These are phyloP conservation scores for Biscutella auriculata DNA, from an alignment of 441 rosid species.

Conservation along the genomic window DNA sequence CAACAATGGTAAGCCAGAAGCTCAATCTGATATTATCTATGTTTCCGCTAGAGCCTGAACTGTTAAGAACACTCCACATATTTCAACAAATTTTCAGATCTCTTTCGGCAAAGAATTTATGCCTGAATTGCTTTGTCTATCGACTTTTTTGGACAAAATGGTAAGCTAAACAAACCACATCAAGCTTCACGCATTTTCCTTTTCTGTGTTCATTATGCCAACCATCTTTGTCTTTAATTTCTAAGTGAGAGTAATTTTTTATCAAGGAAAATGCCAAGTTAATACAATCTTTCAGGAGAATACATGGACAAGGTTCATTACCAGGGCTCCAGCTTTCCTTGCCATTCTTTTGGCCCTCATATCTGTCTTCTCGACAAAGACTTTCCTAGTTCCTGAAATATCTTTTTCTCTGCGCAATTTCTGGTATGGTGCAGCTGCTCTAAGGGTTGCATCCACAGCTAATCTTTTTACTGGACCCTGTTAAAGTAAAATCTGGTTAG, in stretches of 20 bases:
- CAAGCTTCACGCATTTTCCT: no score
- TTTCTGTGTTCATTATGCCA: background rate
- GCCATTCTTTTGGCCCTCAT: conserved; percentile 99
- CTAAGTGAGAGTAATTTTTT: background rate
- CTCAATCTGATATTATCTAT: background rate
- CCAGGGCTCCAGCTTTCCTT: conserved; percentile 99
- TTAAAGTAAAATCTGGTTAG: background rate
- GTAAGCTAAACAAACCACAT: no score
- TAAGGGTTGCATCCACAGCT: conserved; percentile 97
- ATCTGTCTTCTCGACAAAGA: conserved; percentile 89
- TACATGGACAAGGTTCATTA: conserved; percentile 23
- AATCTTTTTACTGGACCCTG: conserved; percentile 94
- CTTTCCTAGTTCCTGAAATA: conserved; percentile 59
- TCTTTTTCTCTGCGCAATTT: conserved; percentile 83
- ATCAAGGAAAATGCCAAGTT: background rate
- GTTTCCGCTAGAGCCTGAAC: background rate
- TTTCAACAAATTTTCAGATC: no score
- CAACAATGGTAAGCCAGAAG: conserved; percentile 12
- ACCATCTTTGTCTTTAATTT: background rate
- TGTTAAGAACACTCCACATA: background rate
- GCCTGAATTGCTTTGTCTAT: no score
- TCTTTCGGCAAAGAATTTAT: no score
- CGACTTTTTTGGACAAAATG: no score
- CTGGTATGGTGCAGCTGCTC: conserved; percentile 99
- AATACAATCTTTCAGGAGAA: background rate